These are phyloP conservation scores for Colletotrichum viniferum DNA, from an alignment of 2,329 filamentous ascomycete genomes.

Conservation along the genomic window DNA sequence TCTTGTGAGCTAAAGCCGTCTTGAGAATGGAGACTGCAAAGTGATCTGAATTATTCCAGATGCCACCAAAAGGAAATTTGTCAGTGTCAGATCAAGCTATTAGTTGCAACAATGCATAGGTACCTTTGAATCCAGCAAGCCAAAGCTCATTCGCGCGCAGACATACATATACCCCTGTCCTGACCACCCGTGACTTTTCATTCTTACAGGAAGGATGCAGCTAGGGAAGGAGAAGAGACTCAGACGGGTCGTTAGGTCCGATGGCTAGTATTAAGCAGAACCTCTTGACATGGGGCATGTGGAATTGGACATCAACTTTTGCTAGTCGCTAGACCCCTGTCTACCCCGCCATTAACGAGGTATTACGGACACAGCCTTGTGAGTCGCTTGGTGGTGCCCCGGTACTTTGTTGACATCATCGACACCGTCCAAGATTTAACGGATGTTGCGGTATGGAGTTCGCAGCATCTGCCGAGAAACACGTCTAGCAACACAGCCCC, in stretches of 20 bases:
- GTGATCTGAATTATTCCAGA: neutral
- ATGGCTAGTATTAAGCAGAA: neutral
- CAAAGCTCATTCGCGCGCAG: neutral
- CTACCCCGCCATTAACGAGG: neutral
- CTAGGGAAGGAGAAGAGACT: neutral
- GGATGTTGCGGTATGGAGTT: neutral
- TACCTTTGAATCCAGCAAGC: neutral
- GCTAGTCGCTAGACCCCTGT: neutral
- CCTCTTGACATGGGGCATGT: neutral
- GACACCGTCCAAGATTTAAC: neutral
- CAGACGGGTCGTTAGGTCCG: neutral
- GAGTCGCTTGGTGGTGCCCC: neutral
- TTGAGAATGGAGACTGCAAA: neutral
- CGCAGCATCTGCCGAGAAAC: neutral
- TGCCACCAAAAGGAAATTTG: neutral
- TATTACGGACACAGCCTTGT: neutral
- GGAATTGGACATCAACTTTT: neutral
- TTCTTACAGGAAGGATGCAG: neutral
- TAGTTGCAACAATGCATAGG: neutral
- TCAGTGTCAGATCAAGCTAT: neutral
- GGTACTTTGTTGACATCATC: neutral
- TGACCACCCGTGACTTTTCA: constrained; percentile 5
- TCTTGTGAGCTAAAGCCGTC: neutral
- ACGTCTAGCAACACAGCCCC: neutral
- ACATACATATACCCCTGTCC: neutral